Base-by-base conservation (phyloP, 2,329 filamentous ascomycete genomes). In the Calonectria pauciramosa region DNA sequence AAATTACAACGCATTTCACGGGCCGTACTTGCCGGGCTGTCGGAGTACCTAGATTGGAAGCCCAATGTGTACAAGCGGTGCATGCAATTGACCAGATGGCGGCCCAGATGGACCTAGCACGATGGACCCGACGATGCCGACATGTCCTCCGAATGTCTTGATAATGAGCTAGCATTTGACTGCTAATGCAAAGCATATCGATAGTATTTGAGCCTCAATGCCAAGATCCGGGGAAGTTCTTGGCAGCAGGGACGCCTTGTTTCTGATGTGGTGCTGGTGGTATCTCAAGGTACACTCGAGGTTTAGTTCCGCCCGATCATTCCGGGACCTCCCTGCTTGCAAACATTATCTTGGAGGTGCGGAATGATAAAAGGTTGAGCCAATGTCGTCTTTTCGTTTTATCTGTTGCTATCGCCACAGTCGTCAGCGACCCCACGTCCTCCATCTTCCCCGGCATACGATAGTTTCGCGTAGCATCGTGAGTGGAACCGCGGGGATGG, bases 211-310 rank as follows among this genome's bases (percentile, higher is more conserved):
- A 60, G 56, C 56, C 56, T 60, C 56, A 41, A 60, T 60, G 56
- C 56, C 56, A 60, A 60, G 56, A 60, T 41, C 56, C 7, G 56
- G 56, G 56, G 56, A 60, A 60, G 16, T 38, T 60, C 56, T 60
- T 60, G 54, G 56, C 56, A 41, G 20, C 56, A 18, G 23, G 34
- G 34, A 38, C 14, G 34, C 32, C 18, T n/a, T 14, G 18, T 34
- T n/a, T 41, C n/a, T 41, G 30, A 44, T n/a, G 52, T 18, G 28
- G 23, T 11, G 9, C 14, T 9, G 16, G 34, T 26, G 56, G 56
- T 60, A 23, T 23, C 11, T 13, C 34, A 23, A 14, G 34, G 18
- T 20, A 30, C 54, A 38, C 7, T 34, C n/a, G 23, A 54, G 23
- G 28, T 26, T 13, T 20, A 10, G 56, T 41, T 41, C 34, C 34